These are phyloP conservation scores for Pleurotus tuber-regium DNA, from an alignment of 768 basidiomycete species.

Conservation along the genomic window DNA sequence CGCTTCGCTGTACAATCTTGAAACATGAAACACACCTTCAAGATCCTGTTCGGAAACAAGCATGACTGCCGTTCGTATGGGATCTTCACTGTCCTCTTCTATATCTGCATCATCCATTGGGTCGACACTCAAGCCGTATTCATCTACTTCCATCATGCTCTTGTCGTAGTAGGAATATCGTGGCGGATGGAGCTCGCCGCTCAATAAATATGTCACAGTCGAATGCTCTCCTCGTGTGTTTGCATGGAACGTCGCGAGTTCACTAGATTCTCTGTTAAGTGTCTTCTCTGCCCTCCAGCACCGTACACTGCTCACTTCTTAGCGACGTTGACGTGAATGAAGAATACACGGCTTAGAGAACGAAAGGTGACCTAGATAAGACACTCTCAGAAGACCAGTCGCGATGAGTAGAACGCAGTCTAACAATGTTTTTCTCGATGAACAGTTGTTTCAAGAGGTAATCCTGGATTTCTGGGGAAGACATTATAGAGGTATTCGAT, in stretches of 20 bases:
- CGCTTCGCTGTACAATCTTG: background rate
- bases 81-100: conserved; percentile 41
- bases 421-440: conserved; percentile 48
- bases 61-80: conserved; percentile 46
- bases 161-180: conserved; percentile 6
- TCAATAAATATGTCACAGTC: conserved; percentile 71
- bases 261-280: conserved; percentile 36
- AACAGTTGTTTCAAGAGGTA: conserved; percentile 50
- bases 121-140: background rate
- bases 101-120: conserved; percentile 30
- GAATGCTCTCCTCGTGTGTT: conserved; percentile 41
- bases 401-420: conserved; percentile 10
- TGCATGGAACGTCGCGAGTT: conserved; percentile 57
- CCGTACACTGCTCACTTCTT: conserved; percentile 55
- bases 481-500: too few relatives aligned
- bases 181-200: conserved; percentile 44
- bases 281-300: background rate
- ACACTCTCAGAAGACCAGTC: background rate
- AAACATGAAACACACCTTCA: conserved; percentile 46
- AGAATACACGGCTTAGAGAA: conserved; percentile 67
- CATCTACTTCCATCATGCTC: conserved; percentile 8
- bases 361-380: conserved; percentile 72
- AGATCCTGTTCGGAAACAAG: conserved; percentile 65
- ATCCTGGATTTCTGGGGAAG: conserved; percentile 39
- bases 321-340: conserved; percentile 72